These are phyloP conservation scores for Agaricus blazei DNA, from an alignment of 768 basidiomycete species.

Conservation along the genomic window DNA sequence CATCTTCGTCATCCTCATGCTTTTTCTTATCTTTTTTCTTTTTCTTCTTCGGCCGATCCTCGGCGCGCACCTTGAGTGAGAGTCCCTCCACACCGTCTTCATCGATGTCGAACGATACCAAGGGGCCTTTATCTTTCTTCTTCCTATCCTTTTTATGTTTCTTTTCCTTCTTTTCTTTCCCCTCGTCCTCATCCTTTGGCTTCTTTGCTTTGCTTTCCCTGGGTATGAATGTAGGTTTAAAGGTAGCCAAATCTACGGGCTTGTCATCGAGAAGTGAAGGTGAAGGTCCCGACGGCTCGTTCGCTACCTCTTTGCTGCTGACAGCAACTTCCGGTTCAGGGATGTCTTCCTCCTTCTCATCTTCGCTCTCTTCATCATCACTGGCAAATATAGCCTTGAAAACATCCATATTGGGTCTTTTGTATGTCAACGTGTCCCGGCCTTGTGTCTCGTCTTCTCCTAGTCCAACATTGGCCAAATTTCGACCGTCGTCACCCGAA, in stretches of 20 bases:
- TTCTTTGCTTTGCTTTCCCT: constrained; percentile 47
- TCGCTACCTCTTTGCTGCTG: constrained; percentile 18
- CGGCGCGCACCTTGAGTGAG: constrained; percentile 24
- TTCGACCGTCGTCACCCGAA: constrained; percentile 32
- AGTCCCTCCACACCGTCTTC: constrained; percentile 45
- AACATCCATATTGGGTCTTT: constrained; percentile 84
- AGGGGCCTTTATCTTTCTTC: constrained; percentile 39
- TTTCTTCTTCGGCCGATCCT: constrained; percentile 38
- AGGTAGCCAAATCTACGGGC: constrained; percentile 57
- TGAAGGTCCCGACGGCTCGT: constrained; percentile 12
- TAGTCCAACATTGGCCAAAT: constrained; percentile 78
- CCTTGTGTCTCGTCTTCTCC: constrained; percentile 93
- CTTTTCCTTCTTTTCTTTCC: constrained; percentile 31
- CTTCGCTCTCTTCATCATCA: constrained; percentile 83
- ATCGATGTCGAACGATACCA: constrained; percentile 78
- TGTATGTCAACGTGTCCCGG: constrained; percentile 80
- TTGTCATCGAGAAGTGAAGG: constrained; percentile 17
- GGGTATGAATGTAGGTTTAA: constrained; percentile 86
- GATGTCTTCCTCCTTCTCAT: constrained; percentile 42
- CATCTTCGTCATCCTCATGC: constrained; percentile 27
- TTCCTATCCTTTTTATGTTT: constrained; percentile 46
- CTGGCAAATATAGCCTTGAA: constrained; percentile 99
- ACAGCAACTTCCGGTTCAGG: constrained; percentile 23
- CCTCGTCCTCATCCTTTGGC: constrained; percentile 35
- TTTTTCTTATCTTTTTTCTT: constrained; percentile 40